Evolutionary conservation across 140 eudicot genomes (phyloP), one percentile per base, ranked within the genome.

Genomic region (Erigeron philadelphicus): DNA sequence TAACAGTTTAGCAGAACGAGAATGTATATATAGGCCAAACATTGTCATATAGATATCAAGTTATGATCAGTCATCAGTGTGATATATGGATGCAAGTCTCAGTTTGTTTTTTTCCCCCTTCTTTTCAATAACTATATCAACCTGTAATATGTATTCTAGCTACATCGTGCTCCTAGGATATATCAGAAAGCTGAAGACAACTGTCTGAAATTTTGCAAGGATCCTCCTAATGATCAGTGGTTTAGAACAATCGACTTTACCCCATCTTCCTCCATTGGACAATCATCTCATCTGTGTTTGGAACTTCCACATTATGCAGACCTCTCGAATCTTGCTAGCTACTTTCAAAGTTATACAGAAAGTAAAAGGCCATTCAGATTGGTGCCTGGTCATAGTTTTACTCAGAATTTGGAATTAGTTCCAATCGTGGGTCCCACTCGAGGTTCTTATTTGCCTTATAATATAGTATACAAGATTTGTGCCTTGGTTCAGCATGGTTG

Each of bases 181-280:
- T 84, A 19, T 72, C 75, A 84, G 82, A 81, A 77, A 75, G 73
- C 60, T 13, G 78, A 66, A 68, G 73, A 64, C 18, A 72, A 68
- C 48, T 54, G 17, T 65, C 38, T 31, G 38, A 78, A 64, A 73
- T 91, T 12, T 63, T 82, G 40, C 60, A 61, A 6, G 52, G 91
- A 86, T 67, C 71, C 64, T 44, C 84, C 81, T 1, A 96, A 86
- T 53, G 98, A 92, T 68, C 95, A 84, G 61, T 88, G 88, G 88
- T 74, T 92, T 59, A 81, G 98, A 63, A 68, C 95, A 56, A 88
- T 88, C 16, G 98, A 92, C 71, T 88, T 86, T 69, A 81, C 96
- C 46, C 73, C 81, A 38, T 84, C 84, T 19, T 67, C 0, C n/a
- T 40, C 89, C 45, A 83, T 92, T 21, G 96, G 98, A 4, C 98